Percentiles rank a stretch among this genome's conserved stretches.
These are phyloP conservation scores for Sphaerulina musiva DNA, from an alignment of 2,329 filamentous ascomycete genomes.

Conservation along the genomic window DNA sequence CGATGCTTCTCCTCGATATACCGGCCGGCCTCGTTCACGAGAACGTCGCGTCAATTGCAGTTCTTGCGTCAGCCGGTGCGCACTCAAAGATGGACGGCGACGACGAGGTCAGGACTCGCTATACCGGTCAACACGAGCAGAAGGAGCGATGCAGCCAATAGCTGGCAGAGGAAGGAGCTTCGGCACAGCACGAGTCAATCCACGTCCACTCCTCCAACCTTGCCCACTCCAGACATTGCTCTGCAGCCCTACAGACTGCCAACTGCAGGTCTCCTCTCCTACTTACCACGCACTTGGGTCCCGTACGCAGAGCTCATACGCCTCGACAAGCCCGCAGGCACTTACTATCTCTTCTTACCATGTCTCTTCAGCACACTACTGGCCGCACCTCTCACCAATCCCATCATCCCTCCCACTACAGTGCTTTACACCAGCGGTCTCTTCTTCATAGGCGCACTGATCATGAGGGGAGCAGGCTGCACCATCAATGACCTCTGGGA, in stretches of 20 bases:
- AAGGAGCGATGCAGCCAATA: neutral
- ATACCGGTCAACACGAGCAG: neutral
- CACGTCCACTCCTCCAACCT: neutral
- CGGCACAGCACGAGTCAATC: constrained; percentile 2
- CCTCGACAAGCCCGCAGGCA: constrained; percentile 72
- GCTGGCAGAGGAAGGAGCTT: neutral
- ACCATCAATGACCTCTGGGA: constrained; percentile 91
- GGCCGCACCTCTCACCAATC: constrained; percentile 62
- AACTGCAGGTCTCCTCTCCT: constrained; percentile 61
- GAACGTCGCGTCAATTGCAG: constrained; percentile 20
- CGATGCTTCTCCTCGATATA: constrained; percentile 14
- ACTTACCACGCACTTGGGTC: constrained; percentile 61
- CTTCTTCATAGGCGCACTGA: constrained; percentile 68
- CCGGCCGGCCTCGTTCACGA: constrained; percentile 15
- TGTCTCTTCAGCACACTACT: constrained; percentile 79
- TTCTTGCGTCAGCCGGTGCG: neutral
- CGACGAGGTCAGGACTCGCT: neutral
- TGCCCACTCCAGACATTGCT: neutral
- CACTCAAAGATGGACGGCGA: constrained; percentile 16
- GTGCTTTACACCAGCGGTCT: constrained; percentile 59
- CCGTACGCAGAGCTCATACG: constrained; percentile 79
- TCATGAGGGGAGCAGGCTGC: constrained; percentile 85
- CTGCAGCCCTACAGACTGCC: constrained; percentile 55
- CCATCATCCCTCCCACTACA: constrained; percentile 54
- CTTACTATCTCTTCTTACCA: constrained; percentile 79